Evolutionary conservation across 2,329 filamentous ascomycete species (phyloP).

Genomic region (Penicillium nordicum): DNA sequence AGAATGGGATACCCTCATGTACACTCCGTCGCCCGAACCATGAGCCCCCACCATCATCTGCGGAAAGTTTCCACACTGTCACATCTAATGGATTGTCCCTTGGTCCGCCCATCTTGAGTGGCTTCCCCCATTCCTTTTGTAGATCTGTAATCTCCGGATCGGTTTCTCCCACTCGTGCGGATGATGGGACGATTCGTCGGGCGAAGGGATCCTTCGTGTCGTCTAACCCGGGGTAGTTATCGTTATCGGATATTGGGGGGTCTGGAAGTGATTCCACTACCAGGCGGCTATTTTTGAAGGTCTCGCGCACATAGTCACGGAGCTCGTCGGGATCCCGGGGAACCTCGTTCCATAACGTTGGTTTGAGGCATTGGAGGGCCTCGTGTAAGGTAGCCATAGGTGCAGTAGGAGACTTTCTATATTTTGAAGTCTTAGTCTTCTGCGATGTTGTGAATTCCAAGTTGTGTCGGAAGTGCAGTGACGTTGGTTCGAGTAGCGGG

Average conservation of each 20-base stretch:
- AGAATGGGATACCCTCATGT: slow-evolving; percentile 73
- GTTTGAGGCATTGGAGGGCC: slow-evolving; percentile 56
- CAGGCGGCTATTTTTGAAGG: slow-evolving; percentile 65
- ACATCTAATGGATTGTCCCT: slow-evolving; percentile 74
- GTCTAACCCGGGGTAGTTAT: slow-evolving; percentile 36
- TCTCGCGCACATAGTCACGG: slow-evolving; percentile 53
- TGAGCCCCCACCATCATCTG: slow-evolving; percentile 75
- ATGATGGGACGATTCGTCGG: slow-evolving; percentile 53
- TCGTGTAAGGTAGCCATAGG: slow-evolving; percentile 58
- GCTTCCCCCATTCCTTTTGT: slow-evolving; percentile 82
- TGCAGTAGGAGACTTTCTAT: background rate
- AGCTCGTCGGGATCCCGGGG: slow-evolving; percentile 49
- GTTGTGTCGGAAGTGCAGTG: background rate
- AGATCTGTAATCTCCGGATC: slow-evolving; percentile 57
- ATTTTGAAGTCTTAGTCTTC: background rate
- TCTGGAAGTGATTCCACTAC: slow-evolving; percentile 74
- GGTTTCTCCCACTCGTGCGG: slow-evolving; percentile 49
- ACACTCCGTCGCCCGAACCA: slow-evolving; percentile 89
- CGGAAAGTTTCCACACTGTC: slow-evolving; percentile 72
- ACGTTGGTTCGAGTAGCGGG: background rate
- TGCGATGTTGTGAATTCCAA: background rate
- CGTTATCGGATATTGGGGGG: slow-evolving; percentile 38
- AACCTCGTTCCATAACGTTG: slow-evolving; percentile 53
- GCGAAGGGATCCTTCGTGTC: slow-evolving; percentile 30
- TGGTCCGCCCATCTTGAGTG: slow-evolving; percentile 57